These are phyloP conservation scores for Candida ovalis DNA, from an alignment of 805 yeast genomes.

Conservation along the genomic window DNA sequence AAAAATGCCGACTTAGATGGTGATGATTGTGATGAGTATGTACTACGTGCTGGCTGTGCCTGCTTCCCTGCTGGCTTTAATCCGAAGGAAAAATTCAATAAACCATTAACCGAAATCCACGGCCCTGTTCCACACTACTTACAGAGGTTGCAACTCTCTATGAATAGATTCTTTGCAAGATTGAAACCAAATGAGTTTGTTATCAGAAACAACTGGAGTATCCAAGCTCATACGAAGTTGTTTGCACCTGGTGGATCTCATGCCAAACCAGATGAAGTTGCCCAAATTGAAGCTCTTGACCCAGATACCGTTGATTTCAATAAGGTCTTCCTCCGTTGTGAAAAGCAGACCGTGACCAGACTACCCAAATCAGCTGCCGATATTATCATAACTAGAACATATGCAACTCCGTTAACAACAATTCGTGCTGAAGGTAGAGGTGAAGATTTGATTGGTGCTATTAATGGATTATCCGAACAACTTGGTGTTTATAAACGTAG, in stretches of 20 bases:
- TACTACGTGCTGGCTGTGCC: slow-evolving; percentile 51
- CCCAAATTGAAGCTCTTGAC: slow-evolving; percentile 32
- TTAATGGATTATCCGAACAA: slow-evolving; percentile 57
- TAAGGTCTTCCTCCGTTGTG: slow-evolving; percentile 51
- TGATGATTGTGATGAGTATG: slow-evolving; percentile 43
- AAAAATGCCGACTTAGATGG: slow-evolving; percentile 35
- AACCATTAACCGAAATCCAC: slow-evolving; percentile 59
- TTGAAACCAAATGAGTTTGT: slow-evolving; percentile 52
- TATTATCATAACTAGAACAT: slow-evolving; percentile 54
- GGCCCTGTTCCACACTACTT: slow-evolving; percentile 69
- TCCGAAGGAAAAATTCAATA: slow-evolving; percentile 49
- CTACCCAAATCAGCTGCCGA: slow-evolving; percentile 45
- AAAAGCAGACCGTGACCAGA: slow-evolving; percentile 54
- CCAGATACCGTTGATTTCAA: slow-evolving; percentile 38
- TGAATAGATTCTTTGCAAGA: slow-evolving; percentile 63
- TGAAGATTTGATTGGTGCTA: slow-evolving; percentile 55
- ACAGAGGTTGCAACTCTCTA: slow-evolving; percentile 51
- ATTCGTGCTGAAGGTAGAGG: slow-evolving; percentile 40
- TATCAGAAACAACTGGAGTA: slow-evolving; percentile 65
- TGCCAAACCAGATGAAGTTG: slow-evolving; percentile 31
- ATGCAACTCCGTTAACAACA: slow-evolving; percentile 46
- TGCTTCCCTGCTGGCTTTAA: slow-evolving; percentile 74
- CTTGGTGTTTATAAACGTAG: slow-evolving; percentile 60
- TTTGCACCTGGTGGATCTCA: slow-evolving; percentile 46
- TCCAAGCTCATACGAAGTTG: slow-evolving; percentile 55